A percentile compares a stretch with the other conserved stretches of the same genome.
Evolutionary conservation across 1,284 basidiomycete species (phyloP).

Genomic region (Cryptococcus sp.): DNA sequence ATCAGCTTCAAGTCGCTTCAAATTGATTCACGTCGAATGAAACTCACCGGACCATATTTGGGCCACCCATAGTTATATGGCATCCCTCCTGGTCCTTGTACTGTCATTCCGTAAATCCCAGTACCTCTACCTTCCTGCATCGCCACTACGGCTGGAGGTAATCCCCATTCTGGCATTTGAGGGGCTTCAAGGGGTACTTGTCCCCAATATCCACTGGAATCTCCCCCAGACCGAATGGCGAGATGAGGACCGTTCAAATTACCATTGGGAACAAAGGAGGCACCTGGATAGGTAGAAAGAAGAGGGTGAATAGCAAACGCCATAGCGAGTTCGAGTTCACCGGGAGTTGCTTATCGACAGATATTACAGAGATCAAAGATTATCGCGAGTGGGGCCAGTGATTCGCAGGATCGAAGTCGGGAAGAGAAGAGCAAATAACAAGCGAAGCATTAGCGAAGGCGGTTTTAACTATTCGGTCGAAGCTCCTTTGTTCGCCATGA

Average conservation of each 20-base stretch:
- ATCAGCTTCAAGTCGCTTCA: not conserved
- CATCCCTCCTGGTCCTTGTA: conserved; percentile 13
- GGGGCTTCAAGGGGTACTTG: conserved; percentile 28
- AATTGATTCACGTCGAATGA: not conserved
- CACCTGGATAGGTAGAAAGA: conserved; percentile 18
- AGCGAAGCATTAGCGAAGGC: too few relatives aligned
- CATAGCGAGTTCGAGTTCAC: not conserved
- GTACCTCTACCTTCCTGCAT: conserved; percentile 30
- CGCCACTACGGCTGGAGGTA: conserved; percentile 23
- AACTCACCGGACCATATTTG: conserved; percentile 34
- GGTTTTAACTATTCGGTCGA: too few relatives aligned
- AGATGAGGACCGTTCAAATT: conserved; percentile 36
- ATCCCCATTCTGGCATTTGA: conserved; percentile 9
- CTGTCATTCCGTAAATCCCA: conserved; percentile 24
- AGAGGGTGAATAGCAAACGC: conserved; percentile 12
- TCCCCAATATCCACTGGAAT: conserved; percentile 31
- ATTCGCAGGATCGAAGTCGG: too few relatives aligned
- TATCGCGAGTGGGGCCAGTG: too few relatives aligned
- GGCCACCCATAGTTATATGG: conserved; percentile 39
- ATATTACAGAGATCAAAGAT: too few relatives aligned
- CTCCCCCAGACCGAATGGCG: conserved; percentile 22
- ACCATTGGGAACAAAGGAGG: conserved; percentile 27
- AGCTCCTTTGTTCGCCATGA: too few relatives aligned
- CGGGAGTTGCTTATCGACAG: too few relatives aligned
- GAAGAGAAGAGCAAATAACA: too few relatives aligned